Base-by-base conservation (phyloP, 2,329 filamentous ascomycete species). In the Teratosphaeria destructans region DNA sequence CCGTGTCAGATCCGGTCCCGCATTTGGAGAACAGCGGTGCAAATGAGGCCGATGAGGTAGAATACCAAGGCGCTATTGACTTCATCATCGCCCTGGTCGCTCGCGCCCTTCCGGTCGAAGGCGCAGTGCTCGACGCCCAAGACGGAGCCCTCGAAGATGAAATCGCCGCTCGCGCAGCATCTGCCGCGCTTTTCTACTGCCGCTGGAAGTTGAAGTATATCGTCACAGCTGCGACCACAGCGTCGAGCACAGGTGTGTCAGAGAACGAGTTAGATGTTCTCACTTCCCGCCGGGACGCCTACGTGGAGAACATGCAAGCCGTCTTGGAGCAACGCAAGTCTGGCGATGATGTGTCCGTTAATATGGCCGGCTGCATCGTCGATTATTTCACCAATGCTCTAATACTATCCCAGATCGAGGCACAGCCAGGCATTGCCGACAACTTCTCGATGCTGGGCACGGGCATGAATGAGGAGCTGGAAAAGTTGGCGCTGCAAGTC, bases 331-430 rank as follows among this genome's bases (percentile, higher is more conserved):
- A 71, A 19, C 76, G 82, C 12, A 70, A 67, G 55, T 57, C 70
- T 1, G 63, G 58, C 11, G 92, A 97, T 66, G 85, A 90, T 57
- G 79, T 96, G 52, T 86, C 90, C 52, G 79, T 94, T 43, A 83
- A 85, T 56, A 85, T 91, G 2, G 86, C 89, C 0, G 86, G 89
- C 56, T 85, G 84, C 54, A 78, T 95, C 7, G 86, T 96, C 59
- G 94, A 99, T 66, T 76, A 95, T 6, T 87, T 92, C 73, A 86
- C 87, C 26, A 80, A 91, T 10, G 93, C 96, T 70, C 85, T 86
- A 54, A 87, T 86, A 5, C 78, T 96, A 58, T 68, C 63, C 26
- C 68, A 57, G 54, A 64, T 65, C 65, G 70, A 64, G 55, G 68
- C 69, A 58, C 74, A 73, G 55, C 70, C 70, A 8, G 68, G 68